Evolutionary conservation across 2,329 filamentous ascomycete species (phyloP), one percentile per base, ranked within the genome.

Genomic region (Arthrobotrys iridis): DNA sequence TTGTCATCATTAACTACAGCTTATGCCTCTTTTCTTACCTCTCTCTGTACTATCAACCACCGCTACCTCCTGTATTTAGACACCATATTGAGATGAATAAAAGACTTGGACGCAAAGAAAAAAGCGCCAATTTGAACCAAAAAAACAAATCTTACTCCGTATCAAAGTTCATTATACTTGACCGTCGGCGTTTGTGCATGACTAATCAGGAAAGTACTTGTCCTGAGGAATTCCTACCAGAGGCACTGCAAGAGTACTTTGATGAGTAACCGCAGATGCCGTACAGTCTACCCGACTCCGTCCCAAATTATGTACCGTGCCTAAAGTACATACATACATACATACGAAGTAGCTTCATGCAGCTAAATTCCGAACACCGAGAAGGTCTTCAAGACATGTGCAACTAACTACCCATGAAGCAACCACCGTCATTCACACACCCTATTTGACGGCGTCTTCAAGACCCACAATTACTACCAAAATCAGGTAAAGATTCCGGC

Each of bases 21-120:
- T 68, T 48, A 40, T 43, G 18, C 37, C 26, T 28, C 24, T 10
- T 65, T 45, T 55, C 11, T 46, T 22, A 4, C 24, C n/a, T 55
- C 24, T 18, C 45, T 67, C 48, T 75, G 71, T 68, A 75, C 26
- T 46, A 75, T 59, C 63, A 68, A 58, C 48, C 30, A 18, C 20
- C 35, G 24, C 30, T 50, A 10, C 52, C 43, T 62, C 55, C 46
- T 75, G 71, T 75, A 75, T 68, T 43, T 75, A 74, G 70, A 46
- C 45, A 62, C n/a, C 70, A 58, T 43, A 67, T 15, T 18, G 48
- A 63, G 55, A 68, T 43, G 48, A 75, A 75, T 64, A 46, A 68
- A 75, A 46, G 13, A 11, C 13, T 57, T 30, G 46, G 52, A 13
- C 50, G 50, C 57, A 41, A 35, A 28, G 24, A n/a, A 8, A n/a